Conservation (phyloP, 2,329 filamentous ascomycete genomes). For the Exophiala viscosa region DNA sequence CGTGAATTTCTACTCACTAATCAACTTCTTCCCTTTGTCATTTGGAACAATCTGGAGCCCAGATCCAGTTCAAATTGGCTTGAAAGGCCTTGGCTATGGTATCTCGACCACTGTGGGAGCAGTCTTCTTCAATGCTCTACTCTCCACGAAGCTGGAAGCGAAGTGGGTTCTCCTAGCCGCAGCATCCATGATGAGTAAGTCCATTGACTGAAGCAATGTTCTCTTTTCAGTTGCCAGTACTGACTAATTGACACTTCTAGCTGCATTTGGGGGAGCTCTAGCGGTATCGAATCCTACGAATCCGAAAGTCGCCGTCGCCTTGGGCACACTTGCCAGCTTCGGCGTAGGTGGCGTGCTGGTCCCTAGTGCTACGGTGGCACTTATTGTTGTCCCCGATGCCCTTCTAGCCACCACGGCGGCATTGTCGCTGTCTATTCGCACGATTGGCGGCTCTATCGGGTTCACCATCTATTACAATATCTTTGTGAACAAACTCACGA, state of each 20-base stretch:
- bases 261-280: slow-evolving; percentile 47
- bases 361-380: neutral
- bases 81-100: slow-evolving; percentile 49
- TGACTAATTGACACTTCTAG: slow-evolving; percentile 48
- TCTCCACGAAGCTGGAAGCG: slow-evolving; percentile 31
- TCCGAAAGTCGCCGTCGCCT: slow-evolving; percentile 4
- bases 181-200: slow-evolving; percentile 9
- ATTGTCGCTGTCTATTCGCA: slow-evolving; percentile 10
- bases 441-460: slow-evolving; percentile 13
- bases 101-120: slow-evolving; percentile 46
- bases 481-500: slow-evolving; percentile 11
- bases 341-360: slow-evolving; percentile 10
- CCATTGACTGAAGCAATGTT: too few species aligned
- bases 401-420: slow-evolving; percentile 7
- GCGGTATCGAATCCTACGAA: slow-evolving; percentile 53
- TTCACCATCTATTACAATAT: slow-evolving; percentile 12
- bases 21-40: slow-evolving; percentile 61
- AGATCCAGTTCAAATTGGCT: slow-evolving; percentile 61
- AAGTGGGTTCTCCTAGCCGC: slow-evolving; percentile 6
- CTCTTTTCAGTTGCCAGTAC: neutral
- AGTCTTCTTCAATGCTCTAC: slow-evolving; percentile 54
- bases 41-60: slow-evolving; percentile 63
- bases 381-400: slow-evolving; percentile 8
- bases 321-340: slow-evolving; percentile 6
- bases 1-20: slow-evolving; percentile 54